Base-by-base conservation (phyloP, 2,329 filamentous ascomycete genomes). In the Xylaria sp. region DNA sequence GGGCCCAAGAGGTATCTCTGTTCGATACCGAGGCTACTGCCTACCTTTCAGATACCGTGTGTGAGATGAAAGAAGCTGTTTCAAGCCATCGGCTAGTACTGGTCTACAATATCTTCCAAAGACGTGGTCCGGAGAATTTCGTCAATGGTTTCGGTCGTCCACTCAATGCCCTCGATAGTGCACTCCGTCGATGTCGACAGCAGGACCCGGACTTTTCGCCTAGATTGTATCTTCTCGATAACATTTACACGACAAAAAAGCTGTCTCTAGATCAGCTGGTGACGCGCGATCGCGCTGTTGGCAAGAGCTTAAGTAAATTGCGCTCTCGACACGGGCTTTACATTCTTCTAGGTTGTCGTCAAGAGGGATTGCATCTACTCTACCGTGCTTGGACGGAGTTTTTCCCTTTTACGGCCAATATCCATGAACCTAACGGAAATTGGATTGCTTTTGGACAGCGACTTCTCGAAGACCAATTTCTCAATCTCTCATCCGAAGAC, bases 81-180 rank as follows among this genome's bases (percentile, higher is more conserved):
- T 58, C 54, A 2, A 54, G 62, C 18, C 54, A 39, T 44, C 44
- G 28, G 5, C 34, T 65, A 12, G 34, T 52, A 2, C n/a, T 65
- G 3, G n/a, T 20, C 9, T 64, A 64, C 52, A 8, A 15, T 13
- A 39, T 64, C 6, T 2, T 20, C n/a, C 13, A 18, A 10, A 25
- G 39, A 8, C 1, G 2, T 25, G n/a, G 5, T 1, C 37, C 4
- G 9, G 18, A 7, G 2, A 13, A 48, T n/a, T 50, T 28, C 3
- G 1, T 28, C 12, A 18, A 13, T 1, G 10, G 4, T 6, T 8
- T 39, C 1, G 15, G 2, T 20, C 41, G 13, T 0, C 39, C 15
- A 48, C 9, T 9, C 1, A 13, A 28, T 0, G 7, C 1, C 13
- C 13, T 64, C 50, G 7, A 12, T 7, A 1, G 7, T 2, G 61